Base-by-base conservation (phyloP, 1,139 yeast species). In the Debaryomyces coudertii region DNA sequence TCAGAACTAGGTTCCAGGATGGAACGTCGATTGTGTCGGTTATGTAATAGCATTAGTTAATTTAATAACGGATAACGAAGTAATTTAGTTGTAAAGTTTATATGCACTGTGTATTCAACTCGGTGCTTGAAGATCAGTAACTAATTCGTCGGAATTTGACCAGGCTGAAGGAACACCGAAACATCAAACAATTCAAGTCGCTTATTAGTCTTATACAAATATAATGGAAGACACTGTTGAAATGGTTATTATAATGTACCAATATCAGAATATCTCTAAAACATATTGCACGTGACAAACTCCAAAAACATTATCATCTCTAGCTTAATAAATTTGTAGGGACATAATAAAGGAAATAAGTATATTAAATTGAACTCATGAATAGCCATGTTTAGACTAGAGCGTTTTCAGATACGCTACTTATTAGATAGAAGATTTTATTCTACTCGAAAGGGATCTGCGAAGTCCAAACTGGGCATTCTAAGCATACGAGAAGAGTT, bases 21-120 rank as follows among this genome's bases (percentile, higher is more conserved):
- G 98, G 99, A 54, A 92, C 97, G 0, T 90, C 97, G 25, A 92
- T 92, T 25, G 98, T 93, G 2, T 82, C 88, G 36, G 79, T 83
- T 4, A 73, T 76, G 69, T 76, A 56, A 53, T 3, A 28, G 16
- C 12, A 29, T 28, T 16, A 22, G 12, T 9, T 18, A 20, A 16
- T 24, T 28, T 7, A 29, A 28, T 33, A 33, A 33, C 18, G 36
- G 5, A n/a, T 33, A 33, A 33, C 14, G 22, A 33, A 9, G 5
- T 5, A 7, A n/a, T n/a, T 33, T 29, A n/a, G 6, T 29, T 7
- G 15, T 11, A 12, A 5, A 29, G 15, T 29, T n/a, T n/a, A 20
- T 5, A 20, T 20, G 22, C 22, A 20, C 5, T 4, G 22, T 20
- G 4, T 20, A 20, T 20, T 20, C 5, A 20, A 20, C 22, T 5